These are phyloP conservation scores for Lactarius sanguifluus DNA, from an alignment of 768 basidiomycete genomes.

Conservation along the genomic window DNA sequence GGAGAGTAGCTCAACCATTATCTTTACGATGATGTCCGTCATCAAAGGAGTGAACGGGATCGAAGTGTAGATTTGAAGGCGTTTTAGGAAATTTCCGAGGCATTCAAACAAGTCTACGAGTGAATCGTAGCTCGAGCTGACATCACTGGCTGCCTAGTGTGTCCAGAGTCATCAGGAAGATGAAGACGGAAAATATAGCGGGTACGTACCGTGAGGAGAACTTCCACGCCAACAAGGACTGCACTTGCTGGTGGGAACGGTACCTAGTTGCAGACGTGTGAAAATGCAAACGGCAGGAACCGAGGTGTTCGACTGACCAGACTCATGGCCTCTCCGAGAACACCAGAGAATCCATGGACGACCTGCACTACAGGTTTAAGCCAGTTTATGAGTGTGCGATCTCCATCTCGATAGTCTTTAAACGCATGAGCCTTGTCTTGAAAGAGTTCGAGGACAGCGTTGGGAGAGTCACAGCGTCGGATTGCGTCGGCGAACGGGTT, in stretches of 20 bases:
- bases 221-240: not conserved
- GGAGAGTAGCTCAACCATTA: not conserved
- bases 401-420: not conserved
- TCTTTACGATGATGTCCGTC: not conserved
- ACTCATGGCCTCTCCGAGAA: not conserved
- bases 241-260: not conserved
- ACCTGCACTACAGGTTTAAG: not conserved
- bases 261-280: not conserved
- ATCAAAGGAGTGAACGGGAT: not conserved
- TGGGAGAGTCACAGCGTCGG: not conserved
- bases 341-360: not conserved
- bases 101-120: not conserved
- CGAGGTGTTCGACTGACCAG: not conserved
- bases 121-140: not conserved
- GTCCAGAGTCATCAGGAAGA: not conserved
- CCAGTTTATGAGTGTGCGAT: not conserved
- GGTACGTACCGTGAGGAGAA: not conserved
- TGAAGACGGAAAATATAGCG: not conserved
- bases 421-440: not conserved
- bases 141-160: not conserved
- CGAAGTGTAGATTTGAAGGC: not conserved
- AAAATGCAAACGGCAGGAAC: not conserved
- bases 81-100: not conserved
- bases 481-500: not conserved
- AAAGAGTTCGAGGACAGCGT: not conserved